Base-by-base conservation (phyloP, 2,329 filamentous ascomycete genomes). In the Bisporella sp. region DNA sequence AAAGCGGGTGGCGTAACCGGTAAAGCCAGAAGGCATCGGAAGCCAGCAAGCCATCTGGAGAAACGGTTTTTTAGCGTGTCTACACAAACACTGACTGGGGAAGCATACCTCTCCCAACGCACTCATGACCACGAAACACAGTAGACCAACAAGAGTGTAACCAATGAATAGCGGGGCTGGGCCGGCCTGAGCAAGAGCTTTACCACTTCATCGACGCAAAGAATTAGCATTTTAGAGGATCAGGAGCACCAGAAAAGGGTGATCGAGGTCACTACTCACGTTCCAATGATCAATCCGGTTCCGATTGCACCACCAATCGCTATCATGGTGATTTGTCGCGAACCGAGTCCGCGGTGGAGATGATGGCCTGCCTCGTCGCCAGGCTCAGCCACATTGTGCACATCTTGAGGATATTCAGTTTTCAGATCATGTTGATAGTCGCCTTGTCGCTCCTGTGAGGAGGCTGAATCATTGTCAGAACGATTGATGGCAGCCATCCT, bases 101-200 rank as follows among this genome's bases (percentile, higher is more conserved):
- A 35, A 13, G 11, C 54, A 47, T 56, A 62, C 46, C 46, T 54
- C 52, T 28, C 52, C 60, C 50, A 93, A 79, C 50, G 80, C 84
- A 51, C 82, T 83, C 86, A 93, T 90, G 59, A 93, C 87, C 41
- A 89, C 71, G 68, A 83, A 93, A 57, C 92, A 88, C 53, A 93
- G 69, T 44, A 84, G 69, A 57, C 85, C 85, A 57, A 88, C 77
- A 54, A 85, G 66, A 37, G 78, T 74, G 69, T 89, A 89, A 7
- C 82, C 82, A 64, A 89, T 84, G 58, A 89, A 74, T 64, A 89
- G 80, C 7, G 84, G 80, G 21, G 72, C 85, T 46, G 85, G 85
- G 33, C 73, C 72, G 48, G 63, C 64, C 43, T 70, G 70, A 46
- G 69, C 72, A 48, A 76, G 69, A 37, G 72, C 67, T 51, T 71